Conservation (phyloP, 306 rosid species). For the Vicia sativa region DNA sequence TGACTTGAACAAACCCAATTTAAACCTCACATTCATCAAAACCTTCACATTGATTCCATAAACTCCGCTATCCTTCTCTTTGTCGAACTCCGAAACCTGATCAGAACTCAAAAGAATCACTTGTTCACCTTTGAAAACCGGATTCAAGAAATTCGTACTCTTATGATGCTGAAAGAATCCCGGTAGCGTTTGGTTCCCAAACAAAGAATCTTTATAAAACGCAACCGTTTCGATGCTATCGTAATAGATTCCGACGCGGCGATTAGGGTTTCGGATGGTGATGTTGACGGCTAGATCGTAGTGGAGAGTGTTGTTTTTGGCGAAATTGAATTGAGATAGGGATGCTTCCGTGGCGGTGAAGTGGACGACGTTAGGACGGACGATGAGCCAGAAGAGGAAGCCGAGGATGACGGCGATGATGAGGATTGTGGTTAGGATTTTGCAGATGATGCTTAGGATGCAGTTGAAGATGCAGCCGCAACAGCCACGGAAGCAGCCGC, state of each 20-base stretch:
- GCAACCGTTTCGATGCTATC: constrained; percentile 51
- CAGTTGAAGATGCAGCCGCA: constrained; percentile 55
- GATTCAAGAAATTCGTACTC: constrained; percentile 34
- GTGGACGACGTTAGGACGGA: constrained; percentile 54
- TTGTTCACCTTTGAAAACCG: constrained; percentile 39
- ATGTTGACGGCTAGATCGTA: constrained; percentile 58
- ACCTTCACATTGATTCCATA: constrained; percentile 50
- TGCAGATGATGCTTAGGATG: constrained; percentile 46
- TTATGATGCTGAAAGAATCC: constrained; percentile 53
- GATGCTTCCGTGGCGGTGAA: constrained; percentile 55
- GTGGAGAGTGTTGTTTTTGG: constrained; percentile 40
- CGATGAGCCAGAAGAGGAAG: constrained; percentile 54
- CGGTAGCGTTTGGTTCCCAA: constrained; percentile 23
- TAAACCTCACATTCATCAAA: background rate
- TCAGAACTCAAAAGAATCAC: background rate
- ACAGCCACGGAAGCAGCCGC: constrained; percentile 48
- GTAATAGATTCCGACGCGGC: constrained; percentile 54
- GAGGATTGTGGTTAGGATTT: constrained; percentile 38
- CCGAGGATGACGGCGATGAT: constrained; percentile 36
- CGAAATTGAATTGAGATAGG: constrained; percentile 53
- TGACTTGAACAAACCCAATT: constrained; percentile 43
- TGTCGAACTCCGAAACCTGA: constrained; percentile 18
- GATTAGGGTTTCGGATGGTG: constrained; percentile 62
- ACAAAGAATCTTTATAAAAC: constrained; percentile 47
- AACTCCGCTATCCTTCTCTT: constrained; percentile 40